Evolutionary conservation across 2,329 filamentous ascomycete genomes (phyloP).

Genomic region (Pseudogymnoascus sp.): DNA sequence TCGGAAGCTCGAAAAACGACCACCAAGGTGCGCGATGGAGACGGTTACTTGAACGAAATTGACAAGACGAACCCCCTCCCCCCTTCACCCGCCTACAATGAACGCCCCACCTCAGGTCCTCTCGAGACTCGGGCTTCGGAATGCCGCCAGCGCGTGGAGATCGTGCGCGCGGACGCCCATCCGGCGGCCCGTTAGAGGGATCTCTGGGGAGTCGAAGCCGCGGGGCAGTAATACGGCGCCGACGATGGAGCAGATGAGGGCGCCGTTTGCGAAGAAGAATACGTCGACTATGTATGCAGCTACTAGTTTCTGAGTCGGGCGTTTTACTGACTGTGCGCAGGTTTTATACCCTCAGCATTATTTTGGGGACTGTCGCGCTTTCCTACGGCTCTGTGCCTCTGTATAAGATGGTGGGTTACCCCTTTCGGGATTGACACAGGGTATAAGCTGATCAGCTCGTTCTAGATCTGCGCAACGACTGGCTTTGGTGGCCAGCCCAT

Average conservation of each 20-base stretch:
- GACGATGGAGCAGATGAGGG: conserved; percentile 56
- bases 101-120: neutral
- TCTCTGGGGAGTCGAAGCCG: neutral
- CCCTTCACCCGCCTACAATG: neutral
- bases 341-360: conserved; percentile 68
- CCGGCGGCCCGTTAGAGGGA: conserved; percentile 3
- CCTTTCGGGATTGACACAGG: conserved; percentile 11
- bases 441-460: conserved; percentile 11
- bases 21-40: conserved; percentile 4
- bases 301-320: neutral
- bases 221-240: conserved; percentile 27
- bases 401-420: conserved; percentile 66
- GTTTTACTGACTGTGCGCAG: conserved; percentile 30
- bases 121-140: neutral
- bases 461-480: conserved; percentile 70
- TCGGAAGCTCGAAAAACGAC: neutral
- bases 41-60: conserved; percentile 7
- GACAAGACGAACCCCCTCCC: neutral
- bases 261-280: conserved; percentile 59
- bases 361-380: conserved; percentile 69
- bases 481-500: conserved; percentile 92
- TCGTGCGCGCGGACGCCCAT: conserved; percentile 1
- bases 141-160: neutral
- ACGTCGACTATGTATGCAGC: conserved; percentile 49
- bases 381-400: conserved; percentile 78